Evolutionary conservation across 352 stramenopile species (phyloP).

Genomic region (Thraustotheca clavata): DNA sequence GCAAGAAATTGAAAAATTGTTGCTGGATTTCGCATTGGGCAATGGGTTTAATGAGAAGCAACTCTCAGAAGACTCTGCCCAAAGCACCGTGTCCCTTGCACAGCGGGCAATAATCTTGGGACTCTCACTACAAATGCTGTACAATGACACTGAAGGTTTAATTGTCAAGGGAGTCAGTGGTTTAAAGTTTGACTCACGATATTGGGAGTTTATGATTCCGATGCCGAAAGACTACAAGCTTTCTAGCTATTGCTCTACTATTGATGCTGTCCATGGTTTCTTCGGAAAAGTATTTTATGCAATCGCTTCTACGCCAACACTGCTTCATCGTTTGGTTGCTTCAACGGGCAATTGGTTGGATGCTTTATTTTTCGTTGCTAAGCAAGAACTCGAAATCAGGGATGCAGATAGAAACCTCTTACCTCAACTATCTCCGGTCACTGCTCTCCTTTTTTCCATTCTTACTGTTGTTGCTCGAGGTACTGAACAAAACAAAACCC

Average conservation of each 20-base stretch:
- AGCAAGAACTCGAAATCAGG: not conserved
- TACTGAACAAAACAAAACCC: too few relatives aligned
- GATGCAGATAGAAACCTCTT: not conserved
- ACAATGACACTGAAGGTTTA: too few relatives aligned
- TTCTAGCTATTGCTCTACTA: not conserved
- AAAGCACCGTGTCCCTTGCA: not conserved
- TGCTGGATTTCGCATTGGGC: not conserved
- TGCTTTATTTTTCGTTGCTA: not conserved
- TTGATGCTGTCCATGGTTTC: not conserved
- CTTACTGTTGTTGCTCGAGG: too few relatives aligned
- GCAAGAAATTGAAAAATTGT: not conserved
- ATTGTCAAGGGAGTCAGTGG: too few relatives aligned
- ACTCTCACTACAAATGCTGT: not conserved
- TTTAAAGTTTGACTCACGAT: not conserved
- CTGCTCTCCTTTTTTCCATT: constrained; percentile 13
- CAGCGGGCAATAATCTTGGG: constrained; percentile 17
- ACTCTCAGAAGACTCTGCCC: too few relatives aligned
- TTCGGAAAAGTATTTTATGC: constrained; percentile 7
- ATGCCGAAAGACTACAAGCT: not conserved
- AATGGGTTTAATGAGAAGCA: not conserved
- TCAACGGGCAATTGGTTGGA: not conserved
- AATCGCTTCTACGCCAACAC: not conserved
- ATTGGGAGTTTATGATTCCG: not conserved
- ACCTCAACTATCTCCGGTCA: constrained; percentile 1
- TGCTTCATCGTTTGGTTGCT: not conserved